Conservation (phyloP, 2,329 filamentous ascomycete genomes). For the Bretziella fagacearum region DNA sequence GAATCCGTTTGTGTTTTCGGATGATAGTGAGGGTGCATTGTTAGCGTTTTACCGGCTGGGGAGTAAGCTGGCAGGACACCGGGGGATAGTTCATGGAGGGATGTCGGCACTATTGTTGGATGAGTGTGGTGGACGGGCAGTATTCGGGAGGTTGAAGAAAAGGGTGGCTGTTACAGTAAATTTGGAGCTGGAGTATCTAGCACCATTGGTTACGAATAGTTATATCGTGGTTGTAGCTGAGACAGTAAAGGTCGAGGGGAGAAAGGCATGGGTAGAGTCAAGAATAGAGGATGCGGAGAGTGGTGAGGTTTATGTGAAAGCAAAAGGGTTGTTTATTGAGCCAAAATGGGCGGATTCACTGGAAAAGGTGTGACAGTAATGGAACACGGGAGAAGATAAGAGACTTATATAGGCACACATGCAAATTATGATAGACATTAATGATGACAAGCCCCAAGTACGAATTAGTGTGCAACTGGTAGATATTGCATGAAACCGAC, state of each 20-base stretch:
- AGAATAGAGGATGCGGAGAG: constrained; percentile 14
- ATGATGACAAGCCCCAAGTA: no score
- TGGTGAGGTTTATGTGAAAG: constrained; percentile 12
- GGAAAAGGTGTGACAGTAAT: not conserved
- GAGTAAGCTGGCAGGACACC: constrained; percentile 16
- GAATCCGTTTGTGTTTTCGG: constrained; percentile 9
- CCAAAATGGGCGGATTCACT: constrained; percentile 15
- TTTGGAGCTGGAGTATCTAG: constrained; percentile 16
- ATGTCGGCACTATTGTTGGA: constrained; percentile 17
- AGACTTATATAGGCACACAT: not conserved
- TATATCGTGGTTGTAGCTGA: constrained; percentile 14
- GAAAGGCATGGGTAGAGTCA: constrained; percentile 16
- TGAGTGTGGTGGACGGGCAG: constrained; percentile 16
- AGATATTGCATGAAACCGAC: not conserved
- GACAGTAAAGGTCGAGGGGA: constrained; percentile 14
- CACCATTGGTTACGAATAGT: constrained; percentile 14
- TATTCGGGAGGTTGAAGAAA: constrained; percentile 12
- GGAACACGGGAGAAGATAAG: not conserved
- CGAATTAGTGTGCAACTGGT: no score
- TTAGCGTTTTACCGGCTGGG: constrained; percentile 15
- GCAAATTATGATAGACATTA: not conserved
- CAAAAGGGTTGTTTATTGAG: constrained; percentile 16
- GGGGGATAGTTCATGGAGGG: constrained; percentile 17
- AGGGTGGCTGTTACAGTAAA: constrained; percentile 16
- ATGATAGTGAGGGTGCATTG: constrained; percentile 2